Evolutionary conservation across 106 monocot species (phyloP).

Genomic region (Xerophyta viscosa): DNA sequence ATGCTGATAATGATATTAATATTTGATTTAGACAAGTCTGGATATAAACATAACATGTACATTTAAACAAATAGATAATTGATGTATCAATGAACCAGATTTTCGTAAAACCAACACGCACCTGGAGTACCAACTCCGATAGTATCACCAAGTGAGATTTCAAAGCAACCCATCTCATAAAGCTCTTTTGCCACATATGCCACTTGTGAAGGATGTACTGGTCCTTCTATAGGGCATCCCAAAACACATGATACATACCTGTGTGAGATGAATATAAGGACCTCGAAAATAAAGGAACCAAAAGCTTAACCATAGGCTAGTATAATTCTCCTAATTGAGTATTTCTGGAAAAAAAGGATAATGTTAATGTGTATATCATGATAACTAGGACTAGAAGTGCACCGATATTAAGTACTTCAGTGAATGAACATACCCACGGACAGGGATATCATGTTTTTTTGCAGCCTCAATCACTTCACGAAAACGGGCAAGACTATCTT

Average conservation of each 20-base stretch:
- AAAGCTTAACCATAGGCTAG: no score
- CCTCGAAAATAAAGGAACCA: no score
- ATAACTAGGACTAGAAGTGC: no score
- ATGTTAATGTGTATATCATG: no score
- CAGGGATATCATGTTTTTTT: conserved; percentile 39
- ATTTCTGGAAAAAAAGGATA: no score
- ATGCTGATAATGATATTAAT: no score
- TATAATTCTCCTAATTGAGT: no score
- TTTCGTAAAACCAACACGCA: conserved; percentile 10
- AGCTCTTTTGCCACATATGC: conserved; percentile 92
- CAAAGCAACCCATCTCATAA: conserved; percentile 92
- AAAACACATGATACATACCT: conserved; percentile 97
- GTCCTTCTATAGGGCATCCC: conserved; percentile 92
- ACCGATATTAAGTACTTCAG: no score
- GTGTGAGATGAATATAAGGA: background rate
- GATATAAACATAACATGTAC: no score
- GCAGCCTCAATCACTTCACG: conserved; percentile 52
- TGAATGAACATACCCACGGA: conserved; percentile 71
- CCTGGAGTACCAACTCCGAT: conserved; percentile 96
- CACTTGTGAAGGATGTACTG: conserved; percentile 63
- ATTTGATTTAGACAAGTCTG: no score
- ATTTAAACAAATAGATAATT: no score
- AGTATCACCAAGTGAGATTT: conserved; percentile 98
- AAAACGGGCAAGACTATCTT: conserved; percentile 73
- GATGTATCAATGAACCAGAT: no score